Evolutionary conservation across 2,329 filamentous ascomycete species (phyloP).

Genomic region (Aureobasidium subglaciale): DNA sequence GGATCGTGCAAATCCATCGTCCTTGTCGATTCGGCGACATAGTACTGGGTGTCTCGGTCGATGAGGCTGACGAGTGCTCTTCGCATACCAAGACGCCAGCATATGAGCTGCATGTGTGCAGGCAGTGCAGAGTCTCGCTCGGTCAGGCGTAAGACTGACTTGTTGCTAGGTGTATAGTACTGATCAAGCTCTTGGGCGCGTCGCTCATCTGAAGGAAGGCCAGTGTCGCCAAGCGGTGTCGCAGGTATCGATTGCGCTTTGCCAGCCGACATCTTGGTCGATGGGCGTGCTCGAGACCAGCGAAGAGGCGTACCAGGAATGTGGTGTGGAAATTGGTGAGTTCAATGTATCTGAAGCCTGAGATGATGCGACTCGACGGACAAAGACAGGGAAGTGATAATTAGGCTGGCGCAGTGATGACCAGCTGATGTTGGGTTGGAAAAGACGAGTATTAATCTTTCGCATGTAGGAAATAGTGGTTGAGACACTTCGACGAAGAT

Average conservation of each 20-base stretch:
- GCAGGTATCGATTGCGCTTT: background rate
- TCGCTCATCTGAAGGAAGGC: constrained; percentile 17
- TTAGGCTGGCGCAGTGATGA: background rate
- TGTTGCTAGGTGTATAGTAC: constrained; percentile 21
- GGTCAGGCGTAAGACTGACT: background rate
- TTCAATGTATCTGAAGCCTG: background rate
- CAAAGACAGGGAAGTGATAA: too few relatives aligned
- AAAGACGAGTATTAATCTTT: background rate
- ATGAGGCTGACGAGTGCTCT: constrained; percentile 47
- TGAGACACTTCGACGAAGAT: background rate
- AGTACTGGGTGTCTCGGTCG: constrained; percentile 42
- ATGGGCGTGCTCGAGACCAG: too few relatives aligned
- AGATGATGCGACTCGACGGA: too few relatives aligned
- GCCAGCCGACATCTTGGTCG: background rate
- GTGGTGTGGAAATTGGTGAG: background rate
- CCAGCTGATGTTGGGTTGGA: background rate
- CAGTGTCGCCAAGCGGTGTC: background rate
- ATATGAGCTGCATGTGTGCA: constrained; percentile 43
- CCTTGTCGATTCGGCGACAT: constrained; percentile 47
- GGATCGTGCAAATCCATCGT: constrained; percentile 33
- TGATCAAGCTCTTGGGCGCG: constrained; percentile 23
- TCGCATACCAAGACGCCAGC: constrained; percentile 41
- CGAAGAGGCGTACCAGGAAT: too few relatives aligned
- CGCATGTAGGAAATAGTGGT: background rate
- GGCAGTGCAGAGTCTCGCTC: constrained; percentile 34